phyloP scores from a whole-genome alignment of 129 eudicot species.

The Artemisia annua region DNA sequence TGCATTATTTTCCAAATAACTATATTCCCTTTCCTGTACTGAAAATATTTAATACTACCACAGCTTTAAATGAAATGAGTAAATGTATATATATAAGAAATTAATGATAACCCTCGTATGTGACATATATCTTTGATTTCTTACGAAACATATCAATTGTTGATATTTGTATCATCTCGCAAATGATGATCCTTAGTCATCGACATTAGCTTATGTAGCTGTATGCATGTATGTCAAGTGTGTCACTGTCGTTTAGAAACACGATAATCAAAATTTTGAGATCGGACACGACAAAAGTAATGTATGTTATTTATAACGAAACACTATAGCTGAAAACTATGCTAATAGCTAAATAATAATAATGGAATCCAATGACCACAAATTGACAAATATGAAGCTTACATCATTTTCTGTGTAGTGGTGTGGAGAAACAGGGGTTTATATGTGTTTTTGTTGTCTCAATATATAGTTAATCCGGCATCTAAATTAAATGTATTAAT shows the following conservation, averaged over 20 bases:
- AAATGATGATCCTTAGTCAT: no score
- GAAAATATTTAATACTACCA: no score
- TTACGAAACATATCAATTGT: no score
- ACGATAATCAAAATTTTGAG: no score
- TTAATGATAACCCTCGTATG: no score
- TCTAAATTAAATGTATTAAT: background rate
- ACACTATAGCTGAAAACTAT: conserved; percentile 13
- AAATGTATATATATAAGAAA: no score
- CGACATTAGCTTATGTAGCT: no score
- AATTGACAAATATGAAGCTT: conserved; percentile 22
- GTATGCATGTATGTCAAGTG: no score
- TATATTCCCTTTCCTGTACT: background rate
- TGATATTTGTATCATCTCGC: no score
- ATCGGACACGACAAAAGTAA: background rate
- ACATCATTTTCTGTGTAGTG: conserved; percentile 32
- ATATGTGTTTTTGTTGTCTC: conserved; percentile 14
- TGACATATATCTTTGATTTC: no score
- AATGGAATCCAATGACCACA: conserved; percentile 29
- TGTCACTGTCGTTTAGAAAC: background rate
- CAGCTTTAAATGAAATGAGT: no score
- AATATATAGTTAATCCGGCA: background rate
- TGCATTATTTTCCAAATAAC: background rate
- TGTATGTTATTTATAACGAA: background rate
- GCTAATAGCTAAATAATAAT: background rate
- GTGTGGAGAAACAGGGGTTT: conserved; percentile 23